A percentile compares a stretch with the other conserved stretches of the same genome.
These are phyloP conservation scores for Dactylorhiza incarnata DNA, from an alignment of 106 monocot species.

Conservation along the genomic window DNA sequence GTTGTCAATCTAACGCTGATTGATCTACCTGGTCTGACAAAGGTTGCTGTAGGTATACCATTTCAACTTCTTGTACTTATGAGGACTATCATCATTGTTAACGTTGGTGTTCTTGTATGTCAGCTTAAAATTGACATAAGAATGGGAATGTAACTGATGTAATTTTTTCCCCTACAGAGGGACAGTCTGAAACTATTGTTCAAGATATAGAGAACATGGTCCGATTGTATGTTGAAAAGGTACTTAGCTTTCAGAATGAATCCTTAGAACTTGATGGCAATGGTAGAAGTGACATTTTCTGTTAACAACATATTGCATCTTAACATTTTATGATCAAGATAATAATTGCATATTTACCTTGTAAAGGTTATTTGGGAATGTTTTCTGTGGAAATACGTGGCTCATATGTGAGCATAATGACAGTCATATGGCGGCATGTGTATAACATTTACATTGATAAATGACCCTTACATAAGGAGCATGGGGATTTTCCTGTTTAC, in stretches of 20 bases:
- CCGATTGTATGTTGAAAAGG: constrained; percentile 96
- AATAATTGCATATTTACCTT: background rate
- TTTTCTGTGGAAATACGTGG: background rate
- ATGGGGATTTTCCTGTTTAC: background rate
- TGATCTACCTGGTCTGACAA: constrained; percentile 97
- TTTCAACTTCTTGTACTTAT: background rate
- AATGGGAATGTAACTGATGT: background rate
- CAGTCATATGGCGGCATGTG: background rate
- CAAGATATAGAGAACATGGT: constrained; percentile 98
- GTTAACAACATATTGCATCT: background rate
- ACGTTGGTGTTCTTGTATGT: background rate
- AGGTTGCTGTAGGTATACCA: constrained; percentile 88
- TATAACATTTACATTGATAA: too few relatives aligned
- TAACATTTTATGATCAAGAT: background rate
- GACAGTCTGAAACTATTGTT: constrained; percentile 90
- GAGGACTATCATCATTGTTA: background rate
- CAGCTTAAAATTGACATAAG: background rate
- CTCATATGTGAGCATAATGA: background rate
- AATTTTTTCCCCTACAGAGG: constrained; percentile 38
- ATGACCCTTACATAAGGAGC: background rate
- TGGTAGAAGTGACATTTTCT: background rate
- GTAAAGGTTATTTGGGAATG: background rate
- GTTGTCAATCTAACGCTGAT: constrained; percentile 95
- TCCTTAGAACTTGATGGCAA: background rate
- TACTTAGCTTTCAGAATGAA: constrained; percentile 11